phyloP scores from a whole-genome alignment of 164 flowering plant species.

The Vitis rotundifolia region DNA sequence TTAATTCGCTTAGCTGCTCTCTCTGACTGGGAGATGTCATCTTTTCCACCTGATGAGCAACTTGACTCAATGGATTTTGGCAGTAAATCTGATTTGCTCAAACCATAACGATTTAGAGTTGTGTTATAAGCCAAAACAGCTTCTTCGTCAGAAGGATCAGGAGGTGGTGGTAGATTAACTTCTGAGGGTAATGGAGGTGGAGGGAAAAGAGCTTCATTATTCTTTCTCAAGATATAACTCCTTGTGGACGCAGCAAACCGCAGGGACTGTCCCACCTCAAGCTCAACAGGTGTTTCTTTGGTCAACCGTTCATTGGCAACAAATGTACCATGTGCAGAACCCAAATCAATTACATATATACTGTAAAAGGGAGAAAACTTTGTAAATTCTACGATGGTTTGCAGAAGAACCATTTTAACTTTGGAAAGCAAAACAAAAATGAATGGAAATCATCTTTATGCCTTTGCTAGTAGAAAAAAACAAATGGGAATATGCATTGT shows the following conservation, averaged over 20 bases:
- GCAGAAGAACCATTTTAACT: not conserved
- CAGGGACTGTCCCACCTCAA: slow-evolving; percentile 94
- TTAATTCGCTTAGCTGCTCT: slow-evolving; percentile 65
- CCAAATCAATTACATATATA: slow-evolving; percentile 91
- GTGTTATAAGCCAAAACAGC: slow-evolving; percentile 92
- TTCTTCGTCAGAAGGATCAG: slow-evolving; percentile 95
- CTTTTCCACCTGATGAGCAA: slow-evolving; percentile 23
- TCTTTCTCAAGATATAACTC: slow-evolving; percentile 75
- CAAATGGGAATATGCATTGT: too few species aligned
- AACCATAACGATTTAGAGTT: slow-evolving; percentile 70
- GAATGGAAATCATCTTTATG: not conserved
- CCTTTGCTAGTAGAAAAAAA: too few species aligned
- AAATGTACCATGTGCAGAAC: slow-evolving; percentile 97
- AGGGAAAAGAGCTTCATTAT: slow-evolving; percentile 81
- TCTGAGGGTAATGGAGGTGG: slow-evolving; percentile 63
- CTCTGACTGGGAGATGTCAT: slow-evolving; percentile 25
- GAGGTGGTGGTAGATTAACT: slow-evolving; percentile 73
- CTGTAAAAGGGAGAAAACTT: slow-evolving; percentile 39
- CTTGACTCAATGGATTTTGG: slow-evolving; percentile 20
- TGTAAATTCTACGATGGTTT: slow-evolving; percentile 12
- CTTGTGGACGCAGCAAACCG: slow-evolving; percentile 97
- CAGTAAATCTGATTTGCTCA: slow-evolving; percentile 37
- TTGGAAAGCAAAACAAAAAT: not conserved
- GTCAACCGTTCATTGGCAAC: slow-evolving; percentile 93
- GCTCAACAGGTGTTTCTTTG: slow-evolving; percentile 87